Conservation (phyloP, 2,329 filamentous ascomycete species). For the Aureobasidium sp. region DNA sequence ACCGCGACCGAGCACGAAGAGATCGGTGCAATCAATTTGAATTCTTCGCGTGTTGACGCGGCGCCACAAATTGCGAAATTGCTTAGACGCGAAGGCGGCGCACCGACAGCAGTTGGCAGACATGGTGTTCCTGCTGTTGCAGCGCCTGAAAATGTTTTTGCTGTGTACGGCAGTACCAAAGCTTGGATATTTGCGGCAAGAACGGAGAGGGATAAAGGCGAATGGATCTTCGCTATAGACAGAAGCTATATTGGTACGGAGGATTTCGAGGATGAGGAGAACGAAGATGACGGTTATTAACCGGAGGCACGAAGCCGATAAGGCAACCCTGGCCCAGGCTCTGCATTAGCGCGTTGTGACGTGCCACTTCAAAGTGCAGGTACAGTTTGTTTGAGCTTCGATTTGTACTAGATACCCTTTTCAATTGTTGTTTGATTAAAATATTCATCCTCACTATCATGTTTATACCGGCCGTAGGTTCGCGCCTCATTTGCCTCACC, state of each 20-base stretch:
- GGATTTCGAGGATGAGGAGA: not conserved
- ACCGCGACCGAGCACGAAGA: slow-evolving; percentile 66
- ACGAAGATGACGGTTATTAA: not conserved
- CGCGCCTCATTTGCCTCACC: not conserved
- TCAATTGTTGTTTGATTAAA: not conserved
- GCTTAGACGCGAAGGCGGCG: slow-evolving; percentile 42
- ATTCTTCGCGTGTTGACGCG: slow-evolving; percentile 85
- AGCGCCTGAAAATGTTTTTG: slow-evolving; percentile 57
- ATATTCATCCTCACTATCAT: not conserved
- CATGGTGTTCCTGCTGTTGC: not conserved
- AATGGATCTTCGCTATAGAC: slow-evolving; percentile 95
- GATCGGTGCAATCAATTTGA: slow-evolving; percentile 78
- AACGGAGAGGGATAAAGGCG: slow-evolving; percentile 85
- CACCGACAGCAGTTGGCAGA: not conserved
- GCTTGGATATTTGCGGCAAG: slow-evolving; percentile 90
- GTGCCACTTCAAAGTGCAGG: not conserved
- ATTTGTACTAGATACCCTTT: not conserved
- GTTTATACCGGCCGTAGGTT: not conserved
- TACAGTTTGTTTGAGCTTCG: not conserved
- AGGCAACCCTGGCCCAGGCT: not conserved
- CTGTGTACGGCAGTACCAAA: slow-evolving; percentile 88
- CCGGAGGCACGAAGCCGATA: not conserved
- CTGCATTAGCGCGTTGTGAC: not conserved
- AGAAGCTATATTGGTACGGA: slow-evolving; percentile 56
- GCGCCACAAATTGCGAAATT: slow-evolving; percentile 80